Base-by-base conservation (phyloP, 768 basidiomycete genomes). In the Kwoniella botswanensis region DNA sequence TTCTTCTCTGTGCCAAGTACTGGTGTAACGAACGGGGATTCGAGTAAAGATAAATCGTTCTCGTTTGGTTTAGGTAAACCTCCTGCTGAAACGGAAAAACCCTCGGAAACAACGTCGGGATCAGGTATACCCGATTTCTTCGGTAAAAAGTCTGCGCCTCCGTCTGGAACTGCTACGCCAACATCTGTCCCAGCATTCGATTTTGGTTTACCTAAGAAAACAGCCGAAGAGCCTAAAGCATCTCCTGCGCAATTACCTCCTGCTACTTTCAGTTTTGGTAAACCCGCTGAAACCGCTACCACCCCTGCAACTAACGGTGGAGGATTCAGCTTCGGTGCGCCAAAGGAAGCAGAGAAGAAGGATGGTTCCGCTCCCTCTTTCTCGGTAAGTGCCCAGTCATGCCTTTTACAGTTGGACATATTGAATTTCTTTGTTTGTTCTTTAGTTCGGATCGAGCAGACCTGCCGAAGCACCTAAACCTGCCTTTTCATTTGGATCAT, bases 1-100 rank as follows among this genome's bases (percentile, higher is more conserved):
- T 71, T 74, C 69, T 71, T 70, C 54, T 50, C 68, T 17, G 62
- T 55, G 15, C 58, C 58, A 17, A 26, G 52, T 18, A 41, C 67
- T 7, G 9, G 65, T 43, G 35, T 9, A 9, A 22, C 60, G 10
- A 54, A 56, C 24, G 56, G 63, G 10, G 72, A 73, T 12, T 18
- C 29, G 4, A 18, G 26, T 43, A 73, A 73, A 52, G 57, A 44
- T 24, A 72, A 72, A 41, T 35, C 59, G 0, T 70, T 70, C 55
- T 67, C 68, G 1, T 73, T 73, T 35, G 72, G 72, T 35, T 58
- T 73, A 17, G 72, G 72, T 59, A 65, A 73, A 64, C 72, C 72
- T 4, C n/a, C 63, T 12, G 43, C 21, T 24, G 55, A 18, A 9
- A 41, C 54, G 21, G 60, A 63, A 17, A 58, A 53, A n/a, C 15